Base-by-base conservation (phyloP, 805 yeast species). In the Torulaspora delbrueckii region DNA sequence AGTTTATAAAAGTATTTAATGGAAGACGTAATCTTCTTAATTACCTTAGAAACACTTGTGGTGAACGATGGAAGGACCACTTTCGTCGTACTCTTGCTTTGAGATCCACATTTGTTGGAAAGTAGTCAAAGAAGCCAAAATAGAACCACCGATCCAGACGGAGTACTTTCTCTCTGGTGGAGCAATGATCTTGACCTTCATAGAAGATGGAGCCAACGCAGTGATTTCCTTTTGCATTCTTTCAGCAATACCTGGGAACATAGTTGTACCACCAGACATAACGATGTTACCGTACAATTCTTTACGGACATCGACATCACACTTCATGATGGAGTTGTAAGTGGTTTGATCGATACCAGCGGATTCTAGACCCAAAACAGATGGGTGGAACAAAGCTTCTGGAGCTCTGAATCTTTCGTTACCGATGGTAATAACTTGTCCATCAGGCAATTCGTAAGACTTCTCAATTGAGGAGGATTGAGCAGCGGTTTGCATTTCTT, bases 21-120 rank as follows among this genome's bases (percentile, higher is more conserved):
- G 24, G 35, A 39, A 39, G 41, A 24, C 40, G 14, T 25, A 38
- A 31, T 36, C 41, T 36, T 46, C 37, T 40, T 27, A 32, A 25
- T 41, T 37, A 42, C 44, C 52, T 70, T 68, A 71, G 74, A 71
- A 71, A 71, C 76, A 71, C 59, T 71, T 71, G 70, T 70, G 74
- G 67, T 71, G 76, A 57, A 93, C 99, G 72, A 93, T 93, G 57
- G 97, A 89, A 68, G 99, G 99, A 71, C 99, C 99, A 78, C 96
- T 87, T 81, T 93, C 99, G 84, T 93, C 99, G 86, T 93, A 93
- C 82, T 93, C 99, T 81, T 93, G 98, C 84, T 93, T 93, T 71
- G 98, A 90, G 86, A 93, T 89, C 99, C 99, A 93, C 98, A 93
- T 91, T 79, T 93, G 98, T 82, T 93, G 98, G 97, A 93, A 93